Evolutionary conservation across 129 eudicot genomes (phyloP).

Genomic region (Tanacetum coccineum): DNA sequence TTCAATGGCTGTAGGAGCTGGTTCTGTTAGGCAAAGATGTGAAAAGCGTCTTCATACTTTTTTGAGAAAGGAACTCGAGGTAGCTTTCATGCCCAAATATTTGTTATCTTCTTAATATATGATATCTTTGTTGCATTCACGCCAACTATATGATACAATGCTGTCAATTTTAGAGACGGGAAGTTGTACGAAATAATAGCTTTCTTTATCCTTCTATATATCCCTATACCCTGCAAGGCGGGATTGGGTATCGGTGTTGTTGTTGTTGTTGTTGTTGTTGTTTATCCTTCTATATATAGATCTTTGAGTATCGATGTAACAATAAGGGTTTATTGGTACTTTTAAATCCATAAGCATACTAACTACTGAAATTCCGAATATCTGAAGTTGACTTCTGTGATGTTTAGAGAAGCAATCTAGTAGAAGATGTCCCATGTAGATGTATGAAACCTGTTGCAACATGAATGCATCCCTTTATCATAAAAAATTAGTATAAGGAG

Average conservation of each 20-base stretch:
- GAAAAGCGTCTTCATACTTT: slow-evolving; percentile 78
- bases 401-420: neutral
- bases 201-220: neutral
- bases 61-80: slow-evolving; percentile 85
- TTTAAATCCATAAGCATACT: neutral
- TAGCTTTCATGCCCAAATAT: slow-evolving; percentile 18
- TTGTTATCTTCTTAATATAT: neutral
- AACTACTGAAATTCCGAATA: neutral
- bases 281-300: neutral
- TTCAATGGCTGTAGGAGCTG: slow-evolving; percentile 80
- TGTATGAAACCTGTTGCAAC: neutral
- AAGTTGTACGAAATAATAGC: neutral
- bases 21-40: slow-evolving; percentile 71
- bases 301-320: neutral
- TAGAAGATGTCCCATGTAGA: slow-evolving; percentile 1
- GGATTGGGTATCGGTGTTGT: too few relatives aligned
- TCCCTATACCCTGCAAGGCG: too few relatives aligned
- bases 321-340: neutral
- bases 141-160: neutral
- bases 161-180: neutral
- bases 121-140: neutral
- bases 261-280: too few relatives aligned
- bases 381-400: slow-evolving; percentile 3
- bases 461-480: too few relatives aligned
- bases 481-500: neutral